Conservation (phyloP, 106 monocot species). For the Cymbidium sinense region DNA sequence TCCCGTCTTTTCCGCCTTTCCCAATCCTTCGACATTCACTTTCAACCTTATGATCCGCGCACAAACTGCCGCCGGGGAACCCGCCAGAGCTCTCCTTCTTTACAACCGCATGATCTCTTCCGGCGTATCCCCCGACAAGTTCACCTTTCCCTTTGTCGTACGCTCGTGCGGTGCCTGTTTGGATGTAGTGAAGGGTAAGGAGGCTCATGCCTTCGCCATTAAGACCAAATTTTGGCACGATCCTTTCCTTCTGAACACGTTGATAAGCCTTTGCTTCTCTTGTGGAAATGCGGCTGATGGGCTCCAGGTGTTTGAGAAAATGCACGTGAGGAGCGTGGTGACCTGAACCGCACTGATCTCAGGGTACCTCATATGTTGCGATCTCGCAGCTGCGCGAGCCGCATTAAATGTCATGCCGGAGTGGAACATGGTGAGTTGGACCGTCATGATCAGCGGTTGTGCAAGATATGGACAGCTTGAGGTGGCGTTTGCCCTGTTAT, state of each 20-base stretch:
- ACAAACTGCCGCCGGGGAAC: conserved; percentile 17
- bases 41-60: conserved; percentile 49
- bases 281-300: conserved; percentile 13
- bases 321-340: conserved; percentile 41
- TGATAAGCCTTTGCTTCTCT: conserved; percentile 39
- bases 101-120: conserved; percentile 26
- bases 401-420: conserved; percentile 45
- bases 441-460: conserved; percentile 50
- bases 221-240: conserved; percentile 38
- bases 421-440: conserved; percentile 61
- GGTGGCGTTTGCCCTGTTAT: conserved; percentile 49
- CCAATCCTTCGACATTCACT: conserved; percentile 19
- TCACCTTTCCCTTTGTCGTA: conserved; percentile 55
- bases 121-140: too few relatives aligned
- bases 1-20: conserved; percentile 17
- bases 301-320: conserved; percentile 40
- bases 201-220: conserved; percentile 43
- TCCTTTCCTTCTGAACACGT: conserved; percentile 26
- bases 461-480: conserved; percentile 37
- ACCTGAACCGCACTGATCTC: conserved; percentile 55
- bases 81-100: conserved; percentile 29
- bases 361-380: conserved; percentile 27
- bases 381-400: conserved; percentile 26
- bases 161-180: conserved; percentile 24
- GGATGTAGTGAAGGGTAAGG: conserved; percentile 14